Evolutionary conservation across 2,329 filamentous ascomycete species (phyloP), one percentile per base, ranked within the genome.

Genomic region (Penicillium italicum): DNA sequence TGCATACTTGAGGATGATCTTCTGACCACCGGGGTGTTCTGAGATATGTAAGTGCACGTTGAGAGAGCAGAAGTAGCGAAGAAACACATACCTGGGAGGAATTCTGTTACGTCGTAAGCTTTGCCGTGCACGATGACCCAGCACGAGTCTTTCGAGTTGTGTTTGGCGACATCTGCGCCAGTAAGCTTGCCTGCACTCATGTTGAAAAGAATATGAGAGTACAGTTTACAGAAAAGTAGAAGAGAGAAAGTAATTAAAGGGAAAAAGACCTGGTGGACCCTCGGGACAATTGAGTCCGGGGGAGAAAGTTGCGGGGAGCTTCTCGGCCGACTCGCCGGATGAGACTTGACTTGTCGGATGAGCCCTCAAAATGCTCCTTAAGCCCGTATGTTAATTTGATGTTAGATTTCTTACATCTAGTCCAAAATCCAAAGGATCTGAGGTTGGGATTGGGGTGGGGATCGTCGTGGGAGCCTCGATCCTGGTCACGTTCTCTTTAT

Each of bases 1-100:
- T 30, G 92, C 92, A 76, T 97, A 96, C 78, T 96, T 96, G 62
- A 99, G 83, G 68, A 99, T 97, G 72, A 97, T 95, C 71, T 93
- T 94, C 63, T 86, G 82, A 36, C 90, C 92, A 58, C 92, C 92
- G 24, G 92, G 92, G 69, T 96, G 91, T 73, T 96, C 90, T 86
- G 64, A 16, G 16, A 4, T 26, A 9, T 22, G 41, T 61, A 34
- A 59, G 43, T 26, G 30, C 2, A 30, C 3, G 20, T 48, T 26
- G 9, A 6, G n/a, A 2, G 36, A 24, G 20, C 0, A 9, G 6
- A n/a, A 1, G 18, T 24, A 22, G 4, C 12, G 1, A 2, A 12
- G 20, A 18, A 18, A 37, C 30, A 46, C 54, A 24, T 72, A 86
- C 86, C 86, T 51, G 89, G 88, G n/a, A 95, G 76, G 72, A 94